Evolutionary conservation across 2,329 filamentous ascomycete species (phyloP), one percentile per base, ranked within the genome.

Genomic region (Stagonosporopsis tanaceti): DNA sequence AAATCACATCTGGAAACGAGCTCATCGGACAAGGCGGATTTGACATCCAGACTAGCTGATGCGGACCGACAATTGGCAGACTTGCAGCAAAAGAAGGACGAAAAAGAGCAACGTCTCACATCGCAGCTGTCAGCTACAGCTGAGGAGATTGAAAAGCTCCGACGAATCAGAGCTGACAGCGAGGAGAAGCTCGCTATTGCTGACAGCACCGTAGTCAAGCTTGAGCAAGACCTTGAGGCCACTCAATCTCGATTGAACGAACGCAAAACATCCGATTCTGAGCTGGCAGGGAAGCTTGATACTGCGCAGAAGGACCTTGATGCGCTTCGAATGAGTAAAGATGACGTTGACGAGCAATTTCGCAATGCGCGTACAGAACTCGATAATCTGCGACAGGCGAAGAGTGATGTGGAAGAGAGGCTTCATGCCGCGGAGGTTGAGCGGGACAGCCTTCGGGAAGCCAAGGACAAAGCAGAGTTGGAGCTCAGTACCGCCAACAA

Each of bases 351-450:
- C 11, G 37, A 51, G 30, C 51, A 39, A 27, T 52, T 59, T 9
- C 59, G 56, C 27, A 50, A 59, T 9, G 64, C 67, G 7, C 63
- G 65, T 15, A 53, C 55, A 32, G 66, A 71, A 35, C 35, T 70
- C 7, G 47, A 57, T 34, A 47, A 41, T 17, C 41, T 70, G 17
- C 61, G 60, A 17, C 52, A 44, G n/a, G 55, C 60, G 4, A 67
- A 66, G n/a, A 53, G 32, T 9, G 53, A 62, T 5, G 44, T 40
- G 4, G 50, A 45, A 14, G n/a, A 17, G 24, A 34, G 50, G n/a
- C 48, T 57, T n/a, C 37, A 30, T 2, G 44, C 22, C 2, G 42
- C 54, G 2, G 27, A n/a, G 25, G 6, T 9, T 22, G 42, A 52
- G 6, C 25, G 38, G n/a, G 28, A 9, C 12, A 30, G 35, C 20